Evolutionary conservation across 768 basidiomycete genomes (phyloP), one percentile per base, ranked within the genome.

Genomic region (Neoboletus magnificus): DNA sequence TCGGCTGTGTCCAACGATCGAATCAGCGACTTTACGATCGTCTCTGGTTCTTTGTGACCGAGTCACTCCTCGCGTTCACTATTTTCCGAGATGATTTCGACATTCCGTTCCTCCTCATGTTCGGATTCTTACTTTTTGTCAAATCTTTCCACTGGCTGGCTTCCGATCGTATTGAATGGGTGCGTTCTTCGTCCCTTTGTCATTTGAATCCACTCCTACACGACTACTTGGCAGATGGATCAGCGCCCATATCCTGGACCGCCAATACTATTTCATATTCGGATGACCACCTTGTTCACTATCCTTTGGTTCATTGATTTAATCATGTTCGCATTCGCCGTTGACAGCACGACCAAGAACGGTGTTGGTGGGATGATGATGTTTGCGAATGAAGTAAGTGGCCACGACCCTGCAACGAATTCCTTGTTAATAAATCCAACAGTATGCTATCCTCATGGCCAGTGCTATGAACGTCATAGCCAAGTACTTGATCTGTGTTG

Each of bases 101-200:
- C 71, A 81, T 87, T n/a, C 83, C 86, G 4, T 98, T 98, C 68
- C 88, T 88, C 43, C 75, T 94, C 62, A 93, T 96, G 87, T 98
- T 98, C 68, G 88, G 89, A n/a, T 84, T 93, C 65, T 76, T 99
- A 12, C 82, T 98, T 16, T 96, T 97, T 61, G 81, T 97, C 62
- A 98, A 98, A 69, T 94, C 93, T 44, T 98, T 98, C 73, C 97
- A 99, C 69, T 99, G 97, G 97, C 81, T 99, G 32, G 84, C 95
- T 54, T 83, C 86, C 7, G 97, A 98, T 71, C 84, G 97, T 47
- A 90, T 99, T 50, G 97, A 99, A 82, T 95, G 92, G 83, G 96
- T 96, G 57, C 63, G 82, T 68, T 68, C 53, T n/a, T 32, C 51
- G 1, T 6, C 36, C 23, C 18, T 20, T 47, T 22, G 20, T 22